Percentiles rank a stretch among this genome's conserved stretches.
These are phyloP conservation scores for Gremmenia infestans DNA, from an alignment of 2,329 filamentous ascomycete species.

Conservation along the genomic window DNA sequence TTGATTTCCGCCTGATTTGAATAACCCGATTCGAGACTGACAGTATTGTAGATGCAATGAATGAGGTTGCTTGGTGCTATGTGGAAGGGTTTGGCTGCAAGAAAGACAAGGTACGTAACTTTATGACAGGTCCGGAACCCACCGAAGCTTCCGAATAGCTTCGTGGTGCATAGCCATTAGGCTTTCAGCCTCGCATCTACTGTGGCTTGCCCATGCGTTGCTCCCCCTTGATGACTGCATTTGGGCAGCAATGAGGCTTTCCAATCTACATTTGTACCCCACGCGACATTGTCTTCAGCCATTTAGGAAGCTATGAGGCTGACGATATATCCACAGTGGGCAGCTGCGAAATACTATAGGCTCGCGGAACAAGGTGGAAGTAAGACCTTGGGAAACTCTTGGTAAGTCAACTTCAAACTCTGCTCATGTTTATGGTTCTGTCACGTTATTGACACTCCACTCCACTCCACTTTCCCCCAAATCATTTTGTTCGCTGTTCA, in stretches of 20 bases:
- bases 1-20: slow-evolving; percentile 12
- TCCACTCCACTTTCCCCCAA: background rate
- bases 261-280: slow-evolving; percentile 11
- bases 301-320: slow-evolving; percentile 42
- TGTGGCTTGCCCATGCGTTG: slow-evolving; percentile 28
- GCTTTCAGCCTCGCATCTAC: slow-evolving; percentile 22
- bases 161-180: slow-evolving; percentile 18
- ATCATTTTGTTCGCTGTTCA: slow-evolving; percentile 15
- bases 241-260: slow-evolving; percentile 43
- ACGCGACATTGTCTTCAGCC: slow-evolving; percentile 18
- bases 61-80: slow-evolving; percentile 94
- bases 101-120: slow-evolving; percentile 84
- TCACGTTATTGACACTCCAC: slow-evolving; percentile 7
- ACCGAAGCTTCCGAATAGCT: slow-evolving; percentile 24
- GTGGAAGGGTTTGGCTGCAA: slow-evolving; percentile 93
- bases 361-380: slow-evolving; percentile 83
- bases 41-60: slow-evolving; percentile 74
- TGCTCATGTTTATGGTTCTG: slow-evolving; percentile 4
- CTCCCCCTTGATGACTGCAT: slow-evolving; percentile 26
- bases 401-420: slow-evolving; percentile 55
- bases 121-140: slow-evolving; percentile 2
- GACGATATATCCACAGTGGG: slow-evolving; percentile 51
- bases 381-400: slow-evolving; percentile 90
- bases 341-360: slow-evolving; percentile 84
- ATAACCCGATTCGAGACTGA: slow-evolving; percentile 18